These are phyloP conservation scores for Gossypium raimondii DNA, from an alignment of 345 rosid genomes.

Conservation along the genomic window DNA sequence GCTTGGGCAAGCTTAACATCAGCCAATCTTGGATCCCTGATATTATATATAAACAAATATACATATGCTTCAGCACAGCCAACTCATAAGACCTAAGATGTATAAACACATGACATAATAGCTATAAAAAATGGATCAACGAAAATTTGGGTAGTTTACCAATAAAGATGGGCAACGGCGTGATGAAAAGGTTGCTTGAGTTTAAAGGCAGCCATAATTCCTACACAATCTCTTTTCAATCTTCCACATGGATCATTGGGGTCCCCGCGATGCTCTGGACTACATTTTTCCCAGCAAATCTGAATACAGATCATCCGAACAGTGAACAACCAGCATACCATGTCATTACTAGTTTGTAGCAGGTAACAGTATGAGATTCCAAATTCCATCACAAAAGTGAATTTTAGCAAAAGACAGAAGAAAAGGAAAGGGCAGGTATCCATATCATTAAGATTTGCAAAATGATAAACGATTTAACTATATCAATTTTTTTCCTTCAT, in stretches of 20 bases:
- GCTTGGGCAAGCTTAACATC: slow-evolving; percentile 98
- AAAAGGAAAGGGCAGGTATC: slow-evolving; percentile 5
- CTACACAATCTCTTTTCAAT: slow-evolving; percentile 85
- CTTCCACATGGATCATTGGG: slow-evolving; percentile 71
- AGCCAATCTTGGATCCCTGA: slow-evolving; percentile 89
- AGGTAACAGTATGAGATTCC: not conserved
- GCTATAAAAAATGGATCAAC: not conserved
- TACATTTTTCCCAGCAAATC: slow-evolving; percentile 27
- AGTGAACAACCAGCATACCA: slow-evolving; percentile 19
- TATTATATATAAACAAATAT: slow-evolving; percentile 13
- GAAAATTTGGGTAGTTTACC: slow-evolving; percentile 38
- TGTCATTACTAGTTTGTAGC: not conserved
- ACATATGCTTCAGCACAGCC: not conserved
- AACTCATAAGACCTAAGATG: slow-evolving; percentile 3
- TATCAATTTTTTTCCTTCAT: not conserved
- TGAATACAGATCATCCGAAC: slow-evolving; percentile 20
- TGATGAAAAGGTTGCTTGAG: slow-evolving; percentile 53
- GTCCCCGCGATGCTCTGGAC: slow-evolving; percentile 57
- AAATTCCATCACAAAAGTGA: not conserved
- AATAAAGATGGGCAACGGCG: slow-evolving; percentile 64
- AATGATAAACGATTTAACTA: not conserved
- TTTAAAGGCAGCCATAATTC: slow-evolving; percentile 84
- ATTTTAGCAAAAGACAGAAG: not conserved
- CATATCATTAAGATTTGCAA: slow-evolving; percentile 3
- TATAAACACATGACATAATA: slow-evolving; percentile 24